These are phyloP conservation scores for Cupressus sempervirens DNA, from an alignment of 75 land plant genomes.

Conservation along the genomic window DNA sequence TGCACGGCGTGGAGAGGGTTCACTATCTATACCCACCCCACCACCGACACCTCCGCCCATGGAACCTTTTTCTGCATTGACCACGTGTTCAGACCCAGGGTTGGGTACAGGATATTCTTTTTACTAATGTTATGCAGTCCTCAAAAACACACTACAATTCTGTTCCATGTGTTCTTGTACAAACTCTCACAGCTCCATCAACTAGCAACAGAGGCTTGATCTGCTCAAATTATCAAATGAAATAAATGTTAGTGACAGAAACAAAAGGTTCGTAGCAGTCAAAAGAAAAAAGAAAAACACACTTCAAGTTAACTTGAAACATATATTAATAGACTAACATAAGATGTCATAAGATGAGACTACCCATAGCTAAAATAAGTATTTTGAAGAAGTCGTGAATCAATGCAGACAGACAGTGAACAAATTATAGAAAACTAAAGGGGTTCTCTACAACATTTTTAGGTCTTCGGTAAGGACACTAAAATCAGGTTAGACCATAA, in stretches of 20 bases:
- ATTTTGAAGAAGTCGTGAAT: neutral
- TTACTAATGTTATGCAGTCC: neutral
- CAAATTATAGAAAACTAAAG: neutral
- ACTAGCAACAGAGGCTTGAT: neutral
- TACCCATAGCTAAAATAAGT: neutral
- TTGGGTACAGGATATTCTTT: conserved; percentile 44
- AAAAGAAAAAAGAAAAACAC: neutral
- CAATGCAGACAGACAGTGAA: neutral
- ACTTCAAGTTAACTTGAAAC: neutral
- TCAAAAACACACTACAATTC: neutral
- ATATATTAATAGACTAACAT: neutral
- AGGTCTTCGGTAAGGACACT: neutral
- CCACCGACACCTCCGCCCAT: conserved; percentile 87
- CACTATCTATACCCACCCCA: conserved; percentile 53
- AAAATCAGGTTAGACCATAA: neutral
- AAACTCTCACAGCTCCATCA: conserved; percentile 1
- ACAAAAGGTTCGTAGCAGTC: neutral
- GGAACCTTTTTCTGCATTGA: conserved; percentile 90
- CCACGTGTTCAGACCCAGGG: conserved; percentile 45
- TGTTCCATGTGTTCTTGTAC: conserved; percentile 1
- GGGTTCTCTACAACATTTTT: neutral
- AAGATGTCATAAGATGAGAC: neutral
- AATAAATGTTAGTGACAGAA: neutral
- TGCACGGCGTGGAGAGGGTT: conserved; percentile 72
- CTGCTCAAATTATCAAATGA: neutral